Evolutionary conservation across 1,139 yeast species (phyloP).

Genomic region (Casaregolazyma lundiana): DNA sequence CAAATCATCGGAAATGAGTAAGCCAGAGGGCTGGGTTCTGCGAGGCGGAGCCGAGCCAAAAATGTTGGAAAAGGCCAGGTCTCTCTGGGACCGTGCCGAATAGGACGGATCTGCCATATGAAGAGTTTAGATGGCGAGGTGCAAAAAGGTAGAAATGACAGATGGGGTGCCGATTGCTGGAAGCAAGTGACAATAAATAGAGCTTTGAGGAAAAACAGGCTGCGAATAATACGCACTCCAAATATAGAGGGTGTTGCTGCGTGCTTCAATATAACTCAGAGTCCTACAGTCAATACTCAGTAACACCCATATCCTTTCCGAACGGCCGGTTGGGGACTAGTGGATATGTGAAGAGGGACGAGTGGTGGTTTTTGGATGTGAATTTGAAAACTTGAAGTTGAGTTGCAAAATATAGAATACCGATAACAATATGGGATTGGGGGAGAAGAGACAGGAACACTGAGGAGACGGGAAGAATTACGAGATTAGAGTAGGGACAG

Average conservation of each 20-base stretch:
- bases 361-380: not conserved
- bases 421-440: not conserved
- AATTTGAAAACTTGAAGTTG: not conserved
- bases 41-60: constrained; percentile 38
- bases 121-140: not conserved
- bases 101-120: constrained; percentile 11
- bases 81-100: constrained; percentile 20
- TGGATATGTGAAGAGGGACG: not conserved
- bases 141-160: not conserved
- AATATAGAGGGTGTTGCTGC: no score
- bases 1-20: not conserved
- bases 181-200: not conserved
- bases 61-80: constrained; percentile 35
- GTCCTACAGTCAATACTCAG: not conserved
- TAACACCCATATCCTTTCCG: not conserved
- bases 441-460: no score
- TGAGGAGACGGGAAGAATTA: no score
- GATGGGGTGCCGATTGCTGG: not conserved
- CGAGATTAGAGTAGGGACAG: no score
- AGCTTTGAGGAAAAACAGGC: not conserved
- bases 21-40: not conserved
- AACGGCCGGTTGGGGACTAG: not conserved
- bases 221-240: no score
- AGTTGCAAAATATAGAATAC: not conserved
- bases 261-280: not conserved